Evolutionary conservation across 2,329 filamentous ascomycete genomes (phyloP).

Genomic region (Talaromyces sp.): DNA sequence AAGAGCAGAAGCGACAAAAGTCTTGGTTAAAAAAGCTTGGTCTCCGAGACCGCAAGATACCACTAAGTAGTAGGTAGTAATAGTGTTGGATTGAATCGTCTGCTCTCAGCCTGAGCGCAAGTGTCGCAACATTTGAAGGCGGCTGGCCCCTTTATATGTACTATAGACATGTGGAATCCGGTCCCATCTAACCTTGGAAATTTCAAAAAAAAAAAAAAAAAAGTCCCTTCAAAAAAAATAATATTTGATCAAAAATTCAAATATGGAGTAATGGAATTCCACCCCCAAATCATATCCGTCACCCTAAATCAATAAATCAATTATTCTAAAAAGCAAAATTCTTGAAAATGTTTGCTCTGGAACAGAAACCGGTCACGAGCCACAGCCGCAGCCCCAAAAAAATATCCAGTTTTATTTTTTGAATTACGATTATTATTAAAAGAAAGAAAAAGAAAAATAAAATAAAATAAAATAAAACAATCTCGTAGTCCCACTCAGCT

Average conservation of each 20-base stretch:
- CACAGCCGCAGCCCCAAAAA: not conserved
- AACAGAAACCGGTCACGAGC: conserved; percentile 21
- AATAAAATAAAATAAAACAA: too few relatives aligned
- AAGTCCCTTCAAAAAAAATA: not conserved
- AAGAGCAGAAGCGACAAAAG: not conserved
- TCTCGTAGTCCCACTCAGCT: not conserved
- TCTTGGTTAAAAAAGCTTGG: not conserved
- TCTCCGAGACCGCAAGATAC: not conserved
- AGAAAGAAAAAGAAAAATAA: not conserved
- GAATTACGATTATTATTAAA: not conserved
- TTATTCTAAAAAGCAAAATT: conserved; percentile 3
- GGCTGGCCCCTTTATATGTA: conserved; percentile 11
- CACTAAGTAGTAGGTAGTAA: too few relatives aligned
- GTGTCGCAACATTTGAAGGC: not conserved
- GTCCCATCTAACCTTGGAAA: not conserved
- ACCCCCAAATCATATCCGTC: too few relatives aligned
- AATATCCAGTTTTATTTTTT: not conserved
- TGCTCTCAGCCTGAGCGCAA: too few relatives aligned
- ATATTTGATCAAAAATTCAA: not conserved
- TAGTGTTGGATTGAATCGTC: not conserved
- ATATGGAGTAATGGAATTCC: not conserved
- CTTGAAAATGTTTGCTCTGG: conserved; percentile 20
- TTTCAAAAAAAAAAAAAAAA: not conserved
- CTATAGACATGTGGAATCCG: conserved; percentile 3
- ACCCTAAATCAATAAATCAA: not conserved